Percentiles rank a stretch among this genome's conserved stretches.
Evolutionary conservation across 805 yeast species (phyloP).

Genomic region (Saccharomycopsis guyanensis): DNA sequence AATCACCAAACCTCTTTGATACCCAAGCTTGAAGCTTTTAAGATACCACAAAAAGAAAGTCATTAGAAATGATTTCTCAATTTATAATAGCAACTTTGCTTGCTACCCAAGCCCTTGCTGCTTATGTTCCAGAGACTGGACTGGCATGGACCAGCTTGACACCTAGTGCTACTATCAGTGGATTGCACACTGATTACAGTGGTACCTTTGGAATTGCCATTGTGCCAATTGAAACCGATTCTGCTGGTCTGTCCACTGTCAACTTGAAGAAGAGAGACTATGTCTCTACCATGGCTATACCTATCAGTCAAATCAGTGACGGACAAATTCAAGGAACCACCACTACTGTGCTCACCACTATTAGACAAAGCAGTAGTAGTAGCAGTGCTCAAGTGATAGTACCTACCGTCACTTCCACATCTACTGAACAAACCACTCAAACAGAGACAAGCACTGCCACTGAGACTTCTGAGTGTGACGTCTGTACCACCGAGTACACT

Average conservation of each 20-base stretch:
- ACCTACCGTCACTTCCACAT: conserved; percentile 17
- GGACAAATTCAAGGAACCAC: conserved; percentile 26
- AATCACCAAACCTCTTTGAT: too few relatives aligned
- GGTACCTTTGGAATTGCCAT: conserved; percentile 38
- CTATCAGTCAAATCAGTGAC: conserved; percentile 21
- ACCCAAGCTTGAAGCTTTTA: too few relatives aligned
- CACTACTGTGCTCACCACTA: conserved; percentile 22
- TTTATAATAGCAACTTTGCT: conserved; percentile 5
- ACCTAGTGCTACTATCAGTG: conserved; percentile 32
- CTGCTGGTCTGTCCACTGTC: conserved; percentile 21
- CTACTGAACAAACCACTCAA: conserved; percentile 22
- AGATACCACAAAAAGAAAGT: too few relatives aligned
- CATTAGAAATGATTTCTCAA: neutral
- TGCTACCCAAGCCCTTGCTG: conserved; percentile 46
- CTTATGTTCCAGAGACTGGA: conserved; percentile 57
- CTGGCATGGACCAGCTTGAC: conserved; percentile 34
- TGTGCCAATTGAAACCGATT: conserved; percentile 27
- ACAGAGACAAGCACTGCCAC: conserved; percentile 19
- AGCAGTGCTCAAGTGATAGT: conserved; percentile 13
- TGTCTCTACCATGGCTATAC: conserved; percentile 24
- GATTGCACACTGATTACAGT: conserved; percentile 31
- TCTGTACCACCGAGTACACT: conserved; percentile 14
- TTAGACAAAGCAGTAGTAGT: conserved; percentile 5
- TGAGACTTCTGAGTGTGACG: conserved; percentile 20
- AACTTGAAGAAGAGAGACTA: conserved; percentile 23